Evolutionary conservation across 2,329 filamentous ascomycete genomes (phyloP), one percentile per base, ranked within the genome.

Genomic region (Apiospora arundinis): DNA sequence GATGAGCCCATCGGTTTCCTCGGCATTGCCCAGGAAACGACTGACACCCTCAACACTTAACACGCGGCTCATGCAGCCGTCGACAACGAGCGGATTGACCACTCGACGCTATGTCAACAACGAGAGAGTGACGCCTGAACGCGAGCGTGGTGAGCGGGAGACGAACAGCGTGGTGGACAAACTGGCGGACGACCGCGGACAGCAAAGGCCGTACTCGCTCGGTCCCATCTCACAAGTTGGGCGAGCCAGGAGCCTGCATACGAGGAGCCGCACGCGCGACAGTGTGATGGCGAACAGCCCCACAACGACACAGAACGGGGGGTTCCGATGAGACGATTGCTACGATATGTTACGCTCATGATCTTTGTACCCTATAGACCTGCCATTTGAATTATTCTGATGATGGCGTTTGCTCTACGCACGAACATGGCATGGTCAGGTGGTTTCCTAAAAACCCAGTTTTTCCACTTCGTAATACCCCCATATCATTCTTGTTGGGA

Each of bases 21-120:
- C 86, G 2, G 83, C 83, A 16, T 79, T 90, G 21, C 87, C 88
- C 7, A 85, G 88, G 60, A 85, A 89, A 68, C 85, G 89, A 25
- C 81, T 90, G 68, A 83, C 84, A 21, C 83, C 86, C 9, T 85
- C 88, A 0, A 84, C 83, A 28, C 77, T 87, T 60, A 83, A 83
- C 71, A 85, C 86, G 68, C 84, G 88, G 37, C 76, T 89, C 11
- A 80, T 83, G 2, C 80, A 81, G 21, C 80, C 84, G 46, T 81
- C 81, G 21, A 77, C 81, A 8, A 77, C 82, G 1, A 79, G 83
- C 7, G 77, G 81, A 2, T 72, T 80, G 1, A 74, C 77, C 4
- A 78, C 77, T 21, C 83, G 87, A 44, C 84, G 86, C 46, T 89
- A 88, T 71, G 77, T 88, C 25, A 89, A 88, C 71, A 77, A 88